Evolutionary conservation across 768 basidiomycete species (phyloP).

Genomic region (Gymnopilus dilepis): DNA sequence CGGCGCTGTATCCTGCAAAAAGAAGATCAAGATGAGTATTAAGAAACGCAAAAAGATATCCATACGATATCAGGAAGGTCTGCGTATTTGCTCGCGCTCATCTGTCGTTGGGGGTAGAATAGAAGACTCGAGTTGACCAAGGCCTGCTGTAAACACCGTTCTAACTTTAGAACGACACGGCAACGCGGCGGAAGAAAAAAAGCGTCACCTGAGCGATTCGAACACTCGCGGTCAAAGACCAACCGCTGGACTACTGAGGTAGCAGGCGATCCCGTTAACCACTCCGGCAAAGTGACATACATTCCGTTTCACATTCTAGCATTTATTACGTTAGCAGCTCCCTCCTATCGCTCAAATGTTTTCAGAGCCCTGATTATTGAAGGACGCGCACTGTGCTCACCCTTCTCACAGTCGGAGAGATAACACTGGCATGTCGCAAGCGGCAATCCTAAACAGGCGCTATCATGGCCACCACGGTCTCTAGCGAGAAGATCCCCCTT

Average conservation of each 20-base stretch:
- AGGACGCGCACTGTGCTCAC: too few species aligned
- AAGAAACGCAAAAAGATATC: conserved; percentile 21
- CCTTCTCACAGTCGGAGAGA: conserved; percentile 1
- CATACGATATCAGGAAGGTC: conserved; percentile 91
- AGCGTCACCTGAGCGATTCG: conserved; percentile 55
- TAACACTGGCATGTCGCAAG: background rate
- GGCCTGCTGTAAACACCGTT: too few species aligned
- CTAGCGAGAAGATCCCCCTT: conserved; percentile 27
- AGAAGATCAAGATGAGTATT: conserved; percentile 4
- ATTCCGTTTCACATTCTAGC: background rate
- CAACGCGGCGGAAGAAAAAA: conserved; percentile 28
- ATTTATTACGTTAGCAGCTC: too few species aligned
- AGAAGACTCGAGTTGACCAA: too few species aligned
- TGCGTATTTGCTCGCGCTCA: conserved; percentile 82
- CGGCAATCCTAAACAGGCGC: background rate
- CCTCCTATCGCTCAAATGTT: too few species aligned
- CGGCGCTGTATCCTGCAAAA: conserved; percentile 79
- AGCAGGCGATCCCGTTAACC: conserved; percentile 90
- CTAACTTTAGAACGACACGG: background rate
- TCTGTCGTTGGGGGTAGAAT: conserved; percentile 26
- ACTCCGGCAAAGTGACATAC: conserved; percentile 91
- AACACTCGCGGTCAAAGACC: conserved; percentile 53
- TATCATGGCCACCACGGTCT: background rate
- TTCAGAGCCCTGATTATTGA: too few species aligned
- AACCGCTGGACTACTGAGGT: conserved; percentile 45